Evolutionary conservation across 148 eudicot species (phyloP).

Genomic region (Fallopia convolvulus): DNA sequence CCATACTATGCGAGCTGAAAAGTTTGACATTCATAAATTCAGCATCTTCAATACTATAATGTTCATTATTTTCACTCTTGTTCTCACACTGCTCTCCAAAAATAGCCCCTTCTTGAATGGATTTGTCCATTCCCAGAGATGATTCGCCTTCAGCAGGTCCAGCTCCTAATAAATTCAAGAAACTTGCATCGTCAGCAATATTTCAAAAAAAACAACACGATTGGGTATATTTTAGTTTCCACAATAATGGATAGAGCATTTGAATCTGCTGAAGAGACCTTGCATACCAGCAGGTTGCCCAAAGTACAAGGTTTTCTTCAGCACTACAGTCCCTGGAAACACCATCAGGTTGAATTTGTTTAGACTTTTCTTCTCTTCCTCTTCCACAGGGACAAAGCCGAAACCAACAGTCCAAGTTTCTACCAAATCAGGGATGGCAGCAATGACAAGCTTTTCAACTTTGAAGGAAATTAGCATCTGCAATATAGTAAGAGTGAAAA

Average conservation of each 20-base stretch:
- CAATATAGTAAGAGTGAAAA: conserved; percentile 16
- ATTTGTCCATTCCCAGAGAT: conserved; percentile 16
- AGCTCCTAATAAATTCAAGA: conserved; percentile 24
- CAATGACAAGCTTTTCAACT: conserved; percentile 79
- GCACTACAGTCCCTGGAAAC: conserved; percentile 85
- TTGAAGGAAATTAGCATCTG: conserved; percentile 79
- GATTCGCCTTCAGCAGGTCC: conserved; percentile 13
- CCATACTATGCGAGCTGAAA: background rate
- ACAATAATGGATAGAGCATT: background rate
- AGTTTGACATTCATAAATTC: conserved; percentile 1
- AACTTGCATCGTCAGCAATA: background rate
- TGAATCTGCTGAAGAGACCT: background rate
- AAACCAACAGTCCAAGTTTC: conserved; percentile 91
- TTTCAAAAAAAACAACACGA: background rate
- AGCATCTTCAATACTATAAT: background rate
- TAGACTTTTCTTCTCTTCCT: conserved; percentile 54
- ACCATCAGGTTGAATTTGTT: conserved; percentile 78
- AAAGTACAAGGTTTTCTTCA: conserved; percentile 56
- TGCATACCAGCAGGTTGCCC: background rate
- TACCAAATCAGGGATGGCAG: conserved; percentile 73
- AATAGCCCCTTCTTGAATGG: conserved; percentile 11
- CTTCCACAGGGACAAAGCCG: conserved; percentile 70
- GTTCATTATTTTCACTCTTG: background rate
- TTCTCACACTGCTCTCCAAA: conserved; percentile 8
- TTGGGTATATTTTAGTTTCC: background rate